Conservation (phyloP, 441 rosid genomes). For the Erodium texanum region DNA sequence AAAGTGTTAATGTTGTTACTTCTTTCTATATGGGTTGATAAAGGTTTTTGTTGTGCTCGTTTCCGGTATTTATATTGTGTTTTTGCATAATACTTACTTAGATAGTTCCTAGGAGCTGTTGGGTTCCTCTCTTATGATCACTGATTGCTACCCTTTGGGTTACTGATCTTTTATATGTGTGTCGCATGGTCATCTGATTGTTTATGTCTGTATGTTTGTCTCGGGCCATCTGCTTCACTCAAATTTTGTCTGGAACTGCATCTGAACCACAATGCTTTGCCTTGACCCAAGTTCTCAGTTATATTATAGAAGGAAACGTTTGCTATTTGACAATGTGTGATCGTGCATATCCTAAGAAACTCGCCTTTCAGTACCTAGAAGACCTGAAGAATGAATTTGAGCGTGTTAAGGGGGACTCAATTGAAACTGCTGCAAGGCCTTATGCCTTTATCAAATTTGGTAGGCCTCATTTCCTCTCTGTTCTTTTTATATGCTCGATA, state of each 20-base stretch:
- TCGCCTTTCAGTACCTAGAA: constrained; percentile 96
- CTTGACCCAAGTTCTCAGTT: constrained; percentile 62
- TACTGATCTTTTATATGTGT: background rate
- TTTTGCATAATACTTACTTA: background rate
- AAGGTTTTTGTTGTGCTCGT: background rate
- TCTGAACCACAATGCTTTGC: constrained; percentile 21
- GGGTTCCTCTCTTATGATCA: background rate
- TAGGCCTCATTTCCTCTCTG: constrained; percentile 24
- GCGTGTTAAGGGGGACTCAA: constrained; percentile 81
- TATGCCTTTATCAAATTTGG: constrained; percentile 99
- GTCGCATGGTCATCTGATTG: background rate
- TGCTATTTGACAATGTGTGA: constrained; percentile 99
- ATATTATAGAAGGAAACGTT: constrained; percentile 89
- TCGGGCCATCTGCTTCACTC: constrained; percentile 6
- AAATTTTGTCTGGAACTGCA: constrained; percentile 12
- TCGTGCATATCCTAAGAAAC: constrained; percentile 93
- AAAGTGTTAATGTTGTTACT: background rate
- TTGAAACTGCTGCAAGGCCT: constrained; percentile 98
- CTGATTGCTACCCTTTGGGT: background rate
- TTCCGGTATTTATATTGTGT: background rate
- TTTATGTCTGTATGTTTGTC: background rate
- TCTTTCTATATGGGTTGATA: background rate
- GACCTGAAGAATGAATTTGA: constrained; percentile 97
- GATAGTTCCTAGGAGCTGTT: background rate
- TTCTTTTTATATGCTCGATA: background rate